A percentile compares a stretch with the other conserved stretches of the same genome.
These are phyloP conservation scores for Escallonia rubra DNA, from an alignment of 129 eudicot species.

Conservation along the genomic window DNA sequence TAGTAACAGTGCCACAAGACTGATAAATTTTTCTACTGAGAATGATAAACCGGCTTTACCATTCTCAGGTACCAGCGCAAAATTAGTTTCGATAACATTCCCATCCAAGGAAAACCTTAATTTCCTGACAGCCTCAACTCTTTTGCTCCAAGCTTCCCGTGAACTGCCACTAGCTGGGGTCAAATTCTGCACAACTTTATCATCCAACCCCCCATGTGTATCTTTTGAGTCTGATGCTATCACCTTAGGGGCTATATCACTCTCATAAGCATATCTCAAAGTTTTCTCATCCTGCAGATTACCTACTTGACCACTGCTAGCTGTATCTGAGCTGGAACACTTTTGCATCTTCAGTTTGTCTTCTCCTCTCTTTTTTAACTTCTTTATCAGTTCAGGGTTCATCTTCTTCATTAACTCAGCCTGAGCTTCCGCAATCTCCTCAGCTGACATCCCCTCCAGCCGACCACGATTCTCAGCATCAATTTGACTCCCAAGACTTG, in stretches of 20 bases:
- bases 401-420: slow-evolving; percentile 66
- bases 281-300: slow-evolving; percentile 26
- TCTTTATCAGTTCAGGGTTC: slow-evolving; percentile 50
- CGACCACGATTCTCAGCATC: slow-evolving; percentile 85
- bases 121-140: slow-evolving; percentile 77
- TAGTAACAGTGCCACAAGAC: neutral
- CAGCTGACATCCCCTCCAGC: slow-evolving; percentile 68
- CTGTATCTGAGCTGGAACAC: slow-evolving; percentile 22
- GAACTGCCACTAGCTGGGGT: slow-evolving; percentile 31
- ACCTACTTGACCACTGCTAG: slow-evolving; percentile 19
- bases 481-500: slow-evolving; percentile 60
- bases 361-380: slow-evolving; percentile 51
- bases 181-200: slow-evolving; percentile 18
- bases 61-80: slow-evolving; percentile 21
- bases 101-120: slow-evolving; percentile 88
- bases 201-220: slow-evolving; percentile 16
- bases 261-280: slow-evolving; percentile 15
- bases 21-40: neutral
- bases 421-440: slow-evolving; percentile 86
- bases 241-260: slow-evolving; percentile 22
- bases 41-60: slow-evolving; percentile 24
- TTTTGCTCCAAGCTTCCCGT: slow-evolving; percentile 87
- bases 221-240: slow-evolving; percentile 17
- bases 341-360: slow-evolving; percentile 42
- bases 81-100: slow-evolving; percentile 38